A percentile compares a stretch with the other conserved stretches of the same genome.
These are phyloP conservation scores for Plasmodium ovale DNA, from an alignment of 169 alveolate species.

Conservation along the genomic window DNA sequence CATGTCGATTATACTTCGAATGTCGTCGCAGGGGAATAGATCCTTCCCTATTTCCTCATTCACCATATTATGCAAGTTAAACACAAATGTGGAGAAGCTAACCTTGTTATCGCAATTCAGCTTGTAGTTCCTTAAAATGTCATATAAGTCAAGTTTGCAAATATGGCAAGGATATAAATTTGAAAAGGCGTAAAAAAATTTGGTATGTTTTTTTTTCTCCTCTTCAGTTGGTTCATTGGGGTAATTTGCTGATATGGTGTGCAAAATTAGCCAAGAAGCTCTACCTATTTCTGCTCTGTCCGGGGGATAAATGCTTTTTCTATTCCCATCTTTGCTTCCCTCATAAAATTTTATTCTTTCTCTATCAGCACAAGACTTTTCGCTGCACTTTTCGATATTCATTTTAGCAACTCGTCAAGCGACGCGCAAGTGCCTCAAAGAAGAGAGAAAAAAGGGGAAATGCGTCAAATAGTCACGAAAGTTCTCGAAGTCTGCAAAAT, in stretches of 20 bases:
- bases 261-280: slow-evolving; percentile 89
- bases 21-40: slow-evolving; percentile 5
- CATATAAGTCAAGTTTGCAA: slow-evolving; percentile 84
- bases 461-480: no score
- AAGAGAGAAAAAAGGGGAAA: no score
- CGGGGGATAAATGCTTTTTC: slow-evolving; percentile 80
- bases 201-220: slow-evolving; percentile 72
- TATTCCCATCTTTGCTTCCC: slow-evolving; percentile 68
- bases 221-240: slow-evolving; percentile 85
- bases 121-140: slow-evolving; percentile 77
- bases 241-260: slow-evolving; percentile 87
- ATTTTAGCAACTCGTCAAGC: neutral
- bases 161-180: slow-evolving; percentile 87
- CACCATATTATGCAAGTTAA: slow-evolving; percentile 86
- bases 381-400: slow-evolving; percentile 49
- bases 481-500: no score
- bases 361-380: slow-evolving; percentile 41
- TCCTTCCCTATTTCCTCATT: slow-evolving; percentile 80
- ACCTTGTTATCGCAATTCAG: slow-evolving; percentile 77
- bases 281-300: slow-evolving; percentile 87
- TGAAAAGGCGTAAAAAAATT: slow-evolving; percentile 85
- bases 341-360: slow-evolving; percentile 36
- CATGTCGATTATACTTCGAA: slow-evolving; percentile 21
- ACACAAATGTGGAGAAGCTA: slow-evolving; percentile 82
- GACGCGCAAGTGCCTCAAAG: no score